phyloP scores from a whole-genome alignment of 2,329 filamentous ascomycete species.

The Fusarium pseudonygamai region DNA sequence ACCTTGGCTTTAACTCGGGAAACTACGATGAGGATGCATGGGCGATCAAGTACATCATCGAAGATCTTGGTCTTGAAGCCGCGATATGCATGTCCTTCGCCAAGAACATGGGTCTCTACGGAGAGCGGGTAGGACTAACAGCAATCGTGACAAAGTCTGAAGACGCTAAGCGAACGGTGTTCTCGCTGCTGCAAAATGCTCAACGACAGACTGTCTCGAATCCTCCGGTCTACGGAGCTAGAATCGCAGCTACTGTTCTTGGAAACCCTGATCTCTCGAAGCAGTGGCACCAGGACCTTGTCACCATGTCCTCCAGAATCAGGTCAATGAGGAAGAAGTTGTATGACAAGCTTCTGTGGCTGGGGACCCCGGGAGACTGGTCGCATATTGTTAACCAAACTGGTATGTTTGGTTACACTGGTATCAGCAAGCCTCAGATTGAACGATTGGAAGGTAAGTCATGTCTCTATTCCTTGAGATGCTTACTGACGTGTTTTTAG shows the following conservation, averaged over 20 bases:
- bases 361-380: slow-evolving; percentile 51
- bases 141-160: slow-evolving; percentile 40
- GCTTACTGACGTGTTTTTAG: slow-evolving; percentile 24
- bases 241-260: slow-evolving; percentile 48
- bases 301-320: slow-evolving; percentile 51
- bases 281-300: slow-evolving; percentile 49
- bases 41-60: slow-evolving; percentile 36
- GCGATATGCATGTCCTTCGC: slow-evolving; percentile 69
- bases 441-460: slow-evolving; percentile 44
- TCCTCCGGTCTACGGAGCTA: slow-evolving; percentile 49
- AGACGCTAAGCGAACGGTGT: slow-evolving; percentile 27
- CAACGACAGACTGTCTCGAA: slow-evolving; percentile 50
- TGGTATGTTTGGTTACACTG: slow-evolving; percentile 57
- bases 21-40: slow-evolving; percentile 40
- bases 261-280: slow-evolving; percentile 38
- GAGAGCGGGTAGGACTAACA: slow-evolving; percentile 48
- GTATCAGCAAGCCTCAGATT: slow-evolving; percentile 60
- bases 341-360: slow-evolving; percentile 45
- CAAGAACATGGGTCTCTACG: slow-evolving; percentile 64
- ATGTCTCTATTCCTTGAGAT: accelerated
- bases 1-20: slow-evolving; percentile 39
- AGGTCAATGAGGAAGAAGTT: slow-evolving; percentile 47
- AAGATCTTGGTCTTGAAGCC: slow-evolving; percentile 56
- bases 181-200: slow-evolving; percentile 45
- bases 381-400: slow-evolving; percentile 49